phyloP scores from a whole-genome alignment of 116 monocot species.

The Iris pallida region DNA sequence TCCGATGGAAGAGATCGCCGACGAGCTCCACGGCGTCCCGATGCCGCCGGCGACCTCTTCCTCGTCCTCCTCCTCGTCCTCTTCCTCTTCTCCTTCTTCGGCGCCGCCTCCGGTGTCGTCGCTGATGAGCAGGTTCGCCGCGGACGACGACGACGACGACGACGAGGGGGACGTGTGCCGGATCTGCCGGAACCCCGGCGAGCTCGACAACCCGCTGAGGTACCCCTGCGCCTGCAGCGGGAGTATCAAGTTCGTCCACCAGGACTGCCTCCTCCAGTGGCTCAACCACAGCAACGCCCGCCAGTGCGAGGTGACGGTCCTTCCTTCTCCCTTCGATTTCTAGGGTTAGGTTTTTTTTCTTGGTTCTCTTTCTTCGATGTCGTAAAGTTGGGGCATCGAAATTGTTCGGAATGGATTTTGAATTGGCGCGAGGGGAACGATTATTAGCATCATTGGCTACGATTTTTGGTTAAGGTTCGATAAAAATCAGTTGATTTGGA shows the following conservation, averaged over 20 bases:
- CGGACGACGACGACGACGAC: conserved; percentile 64
- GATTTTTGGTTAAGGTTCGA: too few relatives aligned
- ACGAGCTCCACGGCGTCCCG: background rate
- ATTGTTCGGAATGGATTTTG: too few relatives aligned
- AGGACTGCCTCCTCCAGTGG: conserved; percentile 99
- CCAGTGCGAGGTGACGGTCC: conserved; percentile 87
- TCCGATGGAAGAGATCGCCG: conserved; percentile 35
- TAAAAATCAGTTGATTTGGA: too few relatives aligned
- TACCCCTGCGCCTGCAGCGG: conserved; percentile 99
- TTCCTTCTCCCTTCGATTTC: background rate
- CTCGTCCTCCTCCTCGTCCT: conserved; percentile 1
- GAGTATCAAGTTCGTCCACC: conserved; percentile 97
- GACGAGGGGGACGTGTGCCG: conserved; percentile 97
- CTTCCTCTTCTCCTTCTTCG: background rate
- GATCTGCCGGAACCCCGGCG: conserved; percentile 93
- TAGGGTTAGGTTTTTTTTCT: background rate
- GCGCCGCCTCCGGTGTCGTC: background rate
- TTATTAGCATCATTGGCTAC: too few relatives aligned
- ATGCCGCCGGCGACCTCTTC: background rate
- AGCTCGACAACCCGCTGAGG: conserved; percentile 63
- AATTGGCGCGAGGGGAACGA: background rate
- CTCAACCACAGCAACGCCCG: conserved; percentile 95
- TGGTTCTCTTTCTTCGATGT: too few relatives aligned
- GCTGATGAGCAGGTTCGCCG: conserved; percentile 4
- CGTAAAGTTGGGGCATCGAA: background rate